Base-by-base conservation (phyloP, 202 grass and related monocot species). In the Panicum hallii region DNA sequence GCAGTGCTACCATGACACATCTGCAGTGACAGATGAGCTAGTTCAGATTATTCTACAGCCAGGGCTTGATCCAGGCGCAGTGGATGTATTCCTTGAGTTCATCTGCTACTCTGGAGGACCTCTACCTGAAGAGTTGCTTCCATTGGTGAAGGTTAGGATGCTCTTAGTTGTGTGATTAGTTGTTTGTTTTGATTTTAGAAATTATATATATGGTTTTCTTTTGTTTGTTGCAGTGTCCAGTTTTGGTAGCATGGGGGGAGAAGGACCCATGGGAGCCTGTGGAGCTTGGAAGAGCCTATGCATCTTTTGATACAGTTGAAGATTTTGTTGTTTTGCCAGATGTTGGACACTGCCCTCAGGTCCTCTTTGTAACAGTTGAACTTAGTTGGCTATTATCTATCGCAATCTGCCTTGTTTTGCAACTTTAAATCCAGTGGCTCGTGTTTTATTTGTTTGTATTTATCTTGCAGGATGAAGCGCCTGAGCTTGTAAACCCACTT, bases 261-360 rank as follows among this genome's bases (percentile, higher is more conserved):
- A 92, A 95, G 86, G 96, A 99, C 75, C 96, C 93, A 50, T 99
- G 96, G 96, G 96, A 99, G 71, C 96, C 93, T 48, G 80, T 99
- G 58, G 91, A 99, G 54, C 96, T 94, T 74, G 96, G 96, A 91
- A 91, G 79, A 91, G 90, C 84, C 13, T 99, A 95, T 70, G 86
- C 81, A 6, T 81, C 91, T 56, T 99, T 88, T 94, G 82, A 89
- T 74, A 57, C 64, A 12, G 96, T 99, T 1, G 93, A 99, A 91
- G 86, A 99, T 89, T 99, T 99, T 84, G 49, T 99, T 55, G 89
- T 94, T 32, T 82, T 99, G 22, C 96, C 96, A 47, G 77, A 94
- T 54, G 97, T 99, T 68, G 97, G 97, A 76, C 97, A 99, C 92
- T 99, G 97, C 52, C 97, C 93, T n/a, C 97, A 99, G 93, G 97